phyloP scores from a whole-genome alignment of 1,139 yeast genomes.

The Diutina sp. region DNA sequence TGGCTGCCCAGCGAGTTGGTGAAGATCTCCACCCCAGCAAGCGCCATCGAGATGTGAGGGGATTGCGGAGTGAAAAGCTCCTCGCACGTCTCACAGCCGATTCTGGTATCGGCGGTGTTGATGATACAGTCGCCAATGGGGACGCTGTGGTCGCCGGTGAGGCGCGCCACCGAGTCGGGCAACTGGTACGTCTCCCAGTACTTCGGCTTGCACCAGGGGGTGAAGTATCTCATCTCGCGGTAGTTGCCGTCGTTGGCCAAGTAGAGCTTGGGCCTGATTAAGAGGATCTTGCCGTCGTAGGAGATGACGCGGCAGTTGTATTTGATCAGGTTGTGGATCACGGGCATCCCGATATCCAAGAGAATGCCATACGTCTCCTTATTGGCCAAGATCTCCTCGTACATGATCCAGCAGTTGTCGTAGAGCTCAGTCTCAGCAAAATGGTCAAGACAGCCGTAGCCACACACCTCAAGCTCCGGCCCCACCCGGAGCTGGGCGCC shows the following conservation, averaged over 20 bases:
- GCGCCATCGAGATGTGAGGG: slow-evolving; percentile 83
- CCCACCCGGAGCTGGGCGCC: slow-evolving; percentile 88
- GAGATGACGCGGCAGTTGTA: slow-evolving; percentile 87
- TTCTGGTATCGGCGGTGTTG: slow-evolving; percentile 69
- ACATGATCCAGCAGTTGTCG: slow-evolving; percentile 91
- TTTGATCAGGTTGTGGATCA: slow-evolving; percentile 73
- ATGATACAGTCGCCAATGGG: slow-evolving; percentile 86
- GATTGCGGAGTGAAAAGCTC: slow-evolving; percentile 93
- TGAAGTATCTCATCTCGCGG: slow-evolving; percentile 92
- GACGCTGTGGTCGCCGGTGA: slow-evolving; percentile 55
- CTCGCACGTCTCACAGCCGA: slow-evolving; percentile 96
- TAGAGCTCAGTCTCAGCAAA: slow-evolving; percentile 83
- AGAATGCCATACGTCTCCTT: slow-evolving; percentile 62
- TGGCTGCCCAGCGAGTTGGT: slow-evolving; percentile 96
- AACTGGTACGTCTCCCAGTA: slow-evolving; percentile 59
- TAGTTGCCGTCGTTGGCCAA: slow-evolving; percentile 96
- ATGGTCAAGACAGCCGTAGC: slow-evolving; percentile 94
- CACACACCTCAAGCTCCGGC: slow-evolving; percentile 90
- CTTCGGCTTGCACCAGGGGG: slow-evolving; percentile 82
- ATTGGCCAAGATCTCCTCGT: slow-evolving; percentile 57
- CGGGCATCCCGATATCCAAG: slow-evolving; percentile 90
- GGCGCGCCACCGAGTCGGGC: slow-evolving; percentile 51
- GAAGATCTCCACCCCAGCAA: slow-evolving; percentile 92
- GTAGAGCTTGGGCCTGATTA: slow-evolving; percentile 86
- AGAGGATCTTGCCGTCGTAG: slow-evolving; percentile 60